Percentiles rank a stretch among this genome's conserved stretches.
Conservation (phyloP, 768 basidiomycete genomes). For the Lyophyllum atratum region DNA sequence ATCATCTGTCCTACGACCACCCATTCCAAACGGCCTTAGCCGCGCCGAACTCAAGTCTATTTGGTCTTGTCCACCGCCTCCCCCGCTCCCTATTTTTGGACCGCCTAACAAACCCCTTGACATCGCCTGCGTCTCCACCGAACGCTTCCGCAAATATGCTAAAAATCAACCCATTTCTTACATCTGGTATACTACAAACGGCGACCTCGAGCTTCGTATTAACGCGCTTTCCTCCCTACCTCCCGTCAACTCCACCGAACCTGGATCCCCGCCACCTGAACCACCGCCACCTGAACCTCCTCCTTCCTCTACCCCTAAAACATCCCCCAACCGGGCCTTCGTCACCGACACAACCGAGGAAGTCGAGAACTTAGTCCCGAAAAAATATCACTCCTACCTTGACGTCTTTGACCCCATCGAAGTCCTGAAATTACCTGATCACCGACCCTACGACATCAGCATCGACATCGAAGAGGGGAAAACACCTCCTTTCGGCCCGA, state of each 20-base stretch:
- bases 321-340: background rate
- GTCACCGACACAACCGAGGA: background rate
- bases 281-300: constrained; percentile 3
- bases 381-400: too few relatives aligned
- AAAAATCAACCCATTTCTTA: constrained; percentile 10
- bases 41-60: too few relatives aligned
- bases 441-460: constrained; percentile 34
- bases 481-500: constrained; percentile 30
- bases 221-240: too few relatives aligned
- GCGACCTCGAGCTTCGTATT: too few relatives aligned
- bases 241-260: too few relatives aligned
- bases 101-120: too few relatives aligned
- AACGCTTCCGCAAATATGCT: constrained; percentile 22
- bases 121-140: background rate
- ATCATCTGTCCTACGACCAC: too few relatives aligned
- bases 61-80: too few relatives aligned
- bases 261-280: too few relatives aligned
- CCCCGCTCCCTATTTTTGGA: too few relatives aligned
- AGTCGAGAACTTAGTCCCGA: constrained; percentile 17
- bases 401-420: constrained; percentile 24
- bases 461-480: constrained; percentile 35
- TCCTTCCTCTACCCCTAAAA: too few relatives aligned
- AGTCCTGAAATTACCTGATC: constrained; percentile 29
- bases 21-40: constrained; percentile 3
- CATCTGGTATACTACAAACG: too few relatives aligned